Conservation (phyloP, 768 basidiomycete species). For the Fomitopsis serialis region DNA sequence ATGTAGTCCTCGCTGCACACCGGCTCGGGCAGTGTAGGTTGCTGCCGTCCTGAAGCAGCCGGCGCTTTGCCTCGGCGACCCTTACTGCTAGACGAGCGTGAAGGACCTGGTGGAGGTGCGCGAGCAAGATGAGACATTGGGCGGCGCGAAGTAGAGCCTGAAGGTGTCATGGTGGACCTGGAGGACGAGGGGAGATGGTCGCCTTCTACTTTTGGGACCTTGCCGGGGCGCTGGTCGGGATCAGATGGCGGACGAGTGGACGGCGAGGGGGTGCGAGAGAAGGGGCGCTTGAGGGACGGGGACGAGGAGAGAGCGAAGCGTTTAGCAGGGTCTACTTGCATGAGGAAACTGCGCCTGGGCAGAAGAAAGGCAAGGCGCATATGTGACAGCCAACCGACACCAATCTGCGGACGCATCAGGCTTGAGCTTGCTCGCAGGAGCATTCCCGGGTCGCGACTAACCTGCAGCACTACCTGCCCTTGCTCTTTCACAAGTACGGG, state of each 20-base stretch:
- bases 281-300: constrained; percentile 39
- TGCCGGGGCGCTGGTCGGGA: constrained; percentile 14
- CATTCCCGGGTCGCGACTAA: not conserved
- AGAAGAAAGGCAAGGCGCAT: constrained; percentile 49
- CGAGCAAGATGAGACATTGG: constrained; percentile 12
- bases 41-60: not conserved
- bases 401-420: not conserved
- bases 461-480: not conserved
- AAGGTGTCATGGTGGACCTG: constrained; percentile 2
- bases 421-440: not conserved
- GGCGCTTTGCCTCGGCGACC: constrained; percentile 1
- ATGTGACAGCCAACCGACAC: constrained; percentile 8
- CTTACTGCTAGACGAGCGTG: constrained; percentile 7
- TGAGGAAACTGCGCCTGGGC: constrained; percentile 51
- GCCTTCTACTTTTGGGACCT: constrained; percentile 15
- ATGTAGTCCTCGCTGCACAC: constrained; percentile 33
- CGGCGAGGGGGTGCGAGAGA: constrained; percentile 28
- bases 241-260: constrained; percentile 5
- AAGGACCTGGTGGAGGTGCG: constrained; percentile 4
- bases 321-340: constrained; percentile 44
- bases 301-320: constrained; percentile 15
- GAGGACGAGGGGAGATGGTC: constrained; percentile 2
- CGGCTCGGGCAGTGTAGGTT: constrained; percentile 23
- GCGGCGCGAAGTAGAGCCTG: constrained; percentile 1
- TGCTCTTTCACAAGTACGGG: not conserved